Evolutionary conservation across 495 filamentous ascomycete species (phyloP).

Genomic region (Tuber brumale): DNA sequence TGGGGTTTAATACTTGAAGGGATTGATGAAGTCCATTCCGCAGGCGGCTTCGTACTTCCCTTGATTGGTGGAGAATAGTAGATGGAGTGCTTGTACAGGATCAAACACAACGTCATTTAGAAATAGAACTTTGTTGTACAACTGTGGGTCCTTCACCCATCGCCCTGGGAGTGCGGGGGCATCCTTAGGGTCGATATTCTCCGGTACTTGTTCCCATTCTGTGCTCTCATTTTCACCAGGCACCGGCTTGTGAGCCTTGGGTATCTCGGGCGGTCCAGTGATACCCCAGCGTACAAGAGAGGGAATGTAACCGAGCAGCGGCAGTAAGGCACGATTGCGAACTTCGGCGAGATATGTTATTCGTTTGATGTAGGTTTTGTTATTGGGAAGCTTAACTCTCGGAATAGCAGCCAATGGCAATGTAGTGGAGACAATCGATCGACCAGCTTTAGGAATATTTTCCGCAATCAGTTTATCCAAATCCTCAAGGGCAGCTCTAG

Average conservation of each 20-base stretch:
- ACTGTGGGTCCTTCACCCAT: conserved; percentile 42
- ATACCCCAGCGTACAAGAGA: conserved; percentile 25
- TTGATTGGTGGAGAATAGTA: conserved; percentile 68
- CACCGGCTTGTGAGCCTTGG: background rate
- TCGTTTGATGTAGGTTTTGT: conserved; percentile 58
- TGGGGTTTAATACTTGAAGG: conserved; percentile 54
- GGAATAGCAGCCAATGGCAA: conserved; percentile 47
- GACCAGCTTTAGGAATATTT: conserved; percentile 51
- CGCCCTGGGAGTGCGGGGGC: conserved; percentile 22
- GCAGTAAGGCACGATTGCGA: conserved; percentile 64
- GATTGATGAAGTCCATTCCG: conserved; percentile 67
- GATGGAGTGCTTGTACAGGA: conserved; percentile 61
- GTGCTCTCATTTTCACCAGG: background rate
- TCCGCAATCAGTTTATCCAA: conserved; percentile 47
- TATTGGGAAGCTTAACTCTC: conserved; percentile 56
- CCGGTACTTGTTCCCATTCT: conserved; percentile 17
- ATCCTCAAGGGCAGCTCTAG: conserved; percentile 44
- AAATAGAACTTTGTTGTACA: conserved; percentile 65
- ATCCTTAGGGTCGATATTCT: conserved; percentile 6
- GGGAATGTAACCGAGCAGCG: conserved; percentile 48
- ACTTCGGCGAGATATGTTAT: conserved; percentile 72
- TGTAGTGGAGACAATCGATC: conserved; percentile 37
- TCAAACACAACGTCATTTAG: conserved; percentile 71
- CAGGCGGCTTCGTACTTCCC: conserved; percentile 69
- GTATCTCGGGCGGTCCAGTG: conserved; percentile 9